Base-by-base conservation (phyloP, 1,284 basidiomycete genomes). In the Trichosporon inkin region DNA sequence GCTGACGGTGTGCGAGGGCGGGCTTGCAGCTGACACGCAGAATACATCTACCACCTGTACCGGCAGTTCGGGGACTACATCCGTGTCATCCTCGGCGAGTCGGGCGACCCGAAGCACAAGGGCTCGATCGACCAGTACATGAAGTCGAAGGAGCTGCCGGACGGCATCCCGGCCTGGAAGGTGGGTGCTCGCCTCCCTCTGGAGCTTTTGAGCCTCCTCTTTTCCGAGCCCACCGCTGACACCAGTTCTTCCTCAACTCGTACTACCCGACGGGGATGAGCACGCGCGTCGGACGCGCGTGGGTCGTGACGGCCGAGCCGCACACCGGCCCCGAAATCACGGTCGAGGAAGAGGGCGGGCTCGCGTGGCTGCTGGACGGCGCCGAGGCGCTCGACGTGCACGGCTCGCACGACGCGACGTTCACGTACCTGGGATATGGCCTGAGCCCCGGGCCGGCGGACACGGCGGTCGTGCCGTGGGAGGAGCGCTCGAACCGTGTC, bases 101-200 rank as follows among this genome's bases (percentile, higher is more conserved):
- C 47, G 11, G 41, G 47, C 5, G 55, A 55, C 16, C 57, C 53
- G 14, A 47, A 53, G 6, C 52, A 58, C 41, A 57, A 63, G 32
- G 54, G 56, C 13, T 35, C 36, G 35, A 57, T 56, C 17, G 40
- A 40, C 3, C 39, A 55, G 39, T 60, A 59, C 20, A 28, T 51
- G 36, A 70, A 70, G 53, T 61, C 55, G 3, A 28, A n/a, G 1
- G 20, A 63, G 6, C 51, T 58, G 6, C 55, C 35, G 3, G 56
- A 63, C 37, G 68, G 68, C 19, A 62, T 69, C 35, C 68, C 68
- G 0, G 68, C 68, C 0, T 69, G 68, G 68, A 68, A 69, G 65
- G 68, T 68, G 60, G n/a, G n/a, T n/a, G n/a, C n/a, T n/a, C n/a
- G n/a, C n/a, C n/a, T n/a, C n/a, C n/a, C n/a, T n/a, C n/a, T n/a